These are phyloP conservation scores for Didymosphaeria variabile DNA, from an alignment of 2,329 filamentous ascomycete genomes.

Conservation along the genomic window DNA sequence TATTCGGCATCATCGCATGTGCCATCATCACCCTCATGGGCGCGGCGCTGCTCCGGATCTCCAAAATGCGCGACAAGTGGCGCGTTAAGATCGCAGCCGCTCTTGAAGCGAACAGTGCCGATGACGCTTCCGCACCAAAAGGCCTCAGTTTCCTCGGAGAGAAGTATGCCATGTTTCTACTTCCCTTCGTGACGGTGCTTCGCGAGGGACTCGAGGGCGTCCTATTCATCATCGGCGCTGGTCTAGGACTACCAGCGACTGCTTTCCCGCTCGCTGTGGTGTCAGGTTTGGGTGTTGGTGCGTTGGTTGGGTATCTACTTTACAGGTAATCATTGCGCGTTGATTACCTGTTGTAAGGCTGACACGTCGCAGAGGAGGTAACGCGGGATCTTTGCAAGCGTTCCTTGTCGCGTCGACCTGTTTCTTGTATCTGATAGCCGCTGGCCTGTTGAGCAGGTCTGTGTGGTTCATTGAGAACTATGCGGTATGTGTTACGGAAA, in stretches of 20 bases:
- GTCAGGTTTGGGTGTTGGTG: conserved; percentile 73
- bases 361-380: conserved; percentile 61
- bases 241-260: conserved; percentile 75
- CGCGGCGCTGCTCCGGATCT: conserved; percentile 79
- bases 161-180: conserved; percentile 84
- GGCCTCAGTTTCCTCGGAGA: conserved; percentile 57
- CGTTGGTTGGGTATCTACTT: conserved; percentile 73
- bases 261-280: conserved; percentile 82
- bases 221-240: conserved; percentile 82
- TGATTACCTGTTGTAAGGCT: no score
- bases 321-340: conserved; percentile 63
- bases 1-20: conserved; percentile 76
- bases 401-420: conserved; percentile 84
- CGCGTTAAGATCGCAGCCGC: conserved; percentile 78
- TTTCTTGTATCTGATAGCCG: conserved; percentile 83
- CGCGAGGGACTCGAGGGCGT: conserved; percentile 87
- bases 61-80: conserved; percentile 89
- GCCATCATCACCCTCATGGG: conserved; percentile 85
- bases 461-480: conserved; percentile 79
- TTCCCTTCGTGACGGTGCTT: conserved; percentile 86
- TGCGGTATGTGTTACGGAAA: conserved; percentile 23
- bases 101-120: conserved; percentile 64
- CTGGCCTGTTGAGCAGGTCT: conserved; percentile 79
- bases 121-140: neutral
- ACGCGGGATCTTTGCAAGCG: conserved; percentile 69